Base-by-base conservation (phyloP, 441 rosid species). In the Croton setiger region DNA sequence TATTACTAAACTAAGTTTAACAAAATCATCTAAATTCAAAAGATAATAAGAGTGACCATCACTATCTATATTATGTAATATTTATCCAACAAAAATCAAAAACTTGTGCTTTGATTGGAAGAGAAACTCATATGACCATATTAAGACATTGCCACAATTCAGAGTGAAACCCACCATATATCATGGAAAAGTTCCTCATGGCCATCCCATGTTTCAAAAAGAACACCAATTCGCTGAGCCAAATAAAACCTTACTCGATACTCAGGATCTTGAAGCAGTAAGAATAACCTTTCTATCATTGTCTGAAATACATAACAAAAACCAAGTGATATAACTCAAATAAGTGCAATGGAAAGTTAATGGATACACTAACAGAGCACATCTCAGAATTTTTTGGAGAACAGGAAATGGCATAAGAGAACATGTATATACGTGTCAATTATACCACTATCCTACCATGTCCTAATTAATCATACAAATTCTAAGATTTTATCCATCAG, bases 151-250 rank as follows among this genome's bases (percentile, higher is more conserved):
- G 17, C 10, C 4, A 64, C 2, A 36, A 52, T 12, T 20, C 11
- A 54, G 17, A 64, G 75, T 62, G 70, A 76, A 82, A 73, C 96
- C 71, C 72, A 96, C 99, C 93, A 89, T 69, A 89, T 85, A 85
- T 96, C 99, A 78, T 85, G 88, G 73, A 93, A 93, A 72, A 96
- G 89, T 70, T 90, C 97, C 78, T 79, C 88, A 67, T 96, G 99
- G 36, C 99, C 99, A 74, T 96, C 99, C 99, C 99, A 96, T 67
- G 98, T 96, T 79, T 92, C 93, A 75, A 96, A 93, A 43, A 96
- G 92, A 84, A 92, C 84, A 74, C 88, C 91, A 81, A 96, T 89
- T 59, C 79, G 72, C 77, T 82, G 87, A 54, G 90, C 95, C 75
- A 91, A 68, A 67, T 78, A 85, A 76, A 86, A 78, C 82, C 99